Evolutionary conservation across 306 rosid species (phyloP), one percentile per base, ranked within the genome.

Genomic region (Trifolium subterraneum): DNA sequence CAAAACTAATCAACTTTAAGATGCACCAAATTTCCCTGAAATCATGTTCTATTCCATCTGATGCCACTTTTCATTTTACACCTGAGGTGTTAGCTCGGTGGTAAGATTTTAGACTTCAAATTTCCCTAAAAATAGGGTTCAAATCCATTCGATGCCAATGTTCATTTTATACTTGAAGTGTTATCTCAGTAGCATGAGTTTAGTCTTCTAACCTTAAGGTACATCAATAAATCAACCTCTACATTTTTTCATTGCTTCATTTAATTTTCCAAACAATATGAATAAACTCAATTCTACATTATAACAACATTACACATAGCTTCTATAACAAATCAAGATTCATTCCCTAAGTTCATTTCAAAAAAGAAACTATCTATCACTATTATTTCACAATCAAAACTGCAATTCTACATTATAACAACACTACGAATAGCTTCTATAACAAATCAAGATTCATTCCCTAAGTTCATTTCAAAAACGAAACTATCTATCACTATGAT

Each of bases 261-360:
- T 44, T 44, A 55, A 77, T 20, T 39, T 16, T 27, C 72, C 22
- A 74, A 13, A 65, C 39, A 64, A 71, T 13, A 71, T 13, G 9
- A 47, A 73, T 35, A 64, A 72, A 9, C 3, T 11, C 16, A n/a
- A 61, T 6, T 31, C 8, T 1, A 10, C 23, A 48, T 6, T 9
- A 6, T 20, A 13, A 22, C 14, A 19, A 2, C 12, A 33, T 1
- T 7, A 13, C 16, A 0, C 16, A 44, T 27, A 42, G 19, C 59
- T 50, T 69, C 31, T 31, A 16, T 8, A 38, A 12, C 3, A 5
- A 35, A 36, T 39, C 19, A 12, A 55, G 48, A 41, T 39, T 4
- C 15, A 64, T 15, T 39, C 22, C 35, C 1, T 14, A 2, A 59
- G 5, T 62, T 76, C 52, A 64, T 63, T 71, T 19, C 9, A 47